Percentiles rank a stretch among this genome's conserved stretches.
phyloP scores from a whole-genome alignment of 192 early-diverging fungal genomes.

The Powellomyces hirtus region DNA sequence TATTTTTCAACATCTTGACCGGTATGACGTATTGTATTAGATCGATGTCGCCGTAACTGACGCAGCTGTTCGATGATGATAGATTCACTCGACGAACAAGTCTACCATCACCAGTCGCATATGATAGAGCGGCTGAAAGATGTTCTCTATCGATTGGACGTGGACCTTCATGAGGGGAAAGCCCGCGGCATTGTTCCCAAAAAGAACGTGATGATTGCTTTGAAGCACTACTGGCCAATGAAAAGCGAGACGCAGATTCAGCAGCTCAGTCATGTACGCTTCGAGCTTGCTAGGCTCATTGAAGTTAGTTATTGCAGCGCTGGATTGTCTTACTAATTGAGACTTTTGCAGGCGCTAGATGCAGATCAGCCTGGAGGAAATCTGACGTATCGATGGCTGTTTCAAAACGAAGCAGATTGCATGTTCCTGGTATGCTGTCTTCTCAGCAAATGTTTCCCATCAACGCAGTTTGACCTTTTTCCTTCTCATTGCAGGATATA shows the following conservation, averaged over 20 bases:
- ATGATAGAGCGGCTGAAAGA: constrained; percentile 43
- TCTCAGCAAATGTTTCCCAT: not conserved
- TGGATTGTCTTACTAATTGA: not conserved
- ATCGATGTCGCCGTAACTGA: too few relatives aligned
- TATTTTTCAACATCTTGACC: constrained; percentile 43
- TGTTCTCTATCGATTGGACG: constrained; percentile 40
- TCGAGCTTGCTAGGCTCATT: not conserved
- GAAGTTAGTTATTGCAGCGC: not conserved
- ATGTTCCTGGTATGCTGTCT: constrained; percentile 38
- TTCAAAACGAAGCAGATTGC: constrained; percentile 38
- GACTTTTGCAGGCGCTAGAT: constrained; percentile 38
- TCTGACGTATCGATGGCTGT: constrained; percentile 45
- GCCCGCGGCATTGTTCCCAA: constrained; percentile 36
- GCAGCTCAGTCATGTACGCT: constrained; percentile 34
- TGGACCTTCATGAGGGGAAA: constrained; percentile 32
- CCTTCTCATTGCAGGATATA: constrained; percentile 33
- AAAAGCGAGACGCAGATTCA: constrained; percentile 37
- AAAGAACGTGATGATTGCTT: not conserved
- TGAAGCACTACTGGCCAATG: constrained; percentile 38
- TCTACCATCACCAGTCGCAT: constrained; percentile 39
- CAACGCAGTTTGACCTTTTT: not conserved
- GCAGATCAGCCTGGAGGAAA: constrained; percentile 44
- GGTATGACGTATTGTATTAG: too few relatives aligned
- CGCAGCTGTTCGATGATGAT: too few relatives aligned
- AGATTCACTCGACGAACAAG: constrained; percentile 37